Conservation (phyloP, 2,329 filamentous ascomycete genomes). For the Clonostachys rosea region DNA sequence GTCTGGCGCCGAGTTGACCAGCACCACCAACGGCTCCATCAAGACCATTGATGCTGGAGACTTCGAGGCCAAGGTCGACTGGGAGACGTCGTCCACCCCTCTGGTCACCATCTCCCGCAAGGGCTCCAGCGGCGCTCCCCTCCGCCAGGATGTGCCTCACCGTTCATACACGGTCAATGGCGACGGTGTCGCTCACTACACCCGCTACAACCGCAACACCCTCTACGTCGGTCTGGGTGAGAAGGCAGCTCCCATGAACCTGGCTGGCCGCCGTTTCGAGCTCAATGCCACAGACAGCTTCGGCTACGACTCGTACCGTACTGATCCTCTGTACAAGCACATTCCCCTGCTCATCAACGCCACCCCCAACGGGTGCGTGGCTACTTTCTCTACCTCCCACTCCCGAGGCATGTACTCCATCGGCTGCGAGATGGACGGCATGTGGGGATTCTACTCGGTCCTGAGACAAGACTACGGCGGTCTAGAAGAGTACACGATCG, state of each 20-base stretch:
- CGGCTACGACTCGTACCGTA: conserved; percentile 66
- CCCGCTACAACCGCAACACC: conserved; percentile 53
- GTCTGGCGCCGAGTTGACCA: conserved; percentile 17
- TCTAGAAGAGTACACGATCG: conserved; percentile 65
- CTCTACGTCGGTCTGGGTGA: conserved; percentile 69
- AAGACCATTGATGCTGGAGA: conserved; percentile 28
- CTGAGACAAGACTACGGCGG: conserved; percentile 70
- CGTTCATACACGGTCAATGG: conserved; percentile 63
- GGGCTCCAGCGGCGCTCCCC: conserved; percentile 30
- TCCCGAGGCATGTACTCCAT: conserved; percentile 60
- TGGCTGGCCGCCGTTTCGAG: conserved; percentile 61
- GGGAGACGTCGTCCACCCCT: conserved; percentile 23
- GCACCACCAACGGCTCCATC: conserved; percentile 19
- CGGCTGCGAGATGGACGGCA: conserved; percentile 69
- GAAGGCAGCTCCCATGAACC: conserved; percentile 69
- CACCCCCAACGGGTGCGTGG: conserved; percentile 59
- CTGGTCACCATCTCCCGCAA: conserved; percentile 48
- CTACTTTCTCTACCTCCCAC: conserved; percentile 64
- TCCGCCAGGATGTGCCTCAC: conserved; percentile 59
- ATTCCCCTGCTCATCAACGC: conserved; percentile 69
- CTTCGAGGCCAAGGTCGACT: conserved; percentile 5
- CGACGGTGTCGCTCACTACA: conserved; percentile 60
- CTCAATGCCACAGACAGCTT: conserved; percentile 69
- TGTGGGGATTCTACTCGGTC: conserved; percentile 73
- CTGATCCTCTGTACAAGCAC: conserved; percentile 72